Evolutionary conservation across 2,329 filamentous ascomycete genomes (phyloP).

Genomic region (Aciculosporium take): DNA sequence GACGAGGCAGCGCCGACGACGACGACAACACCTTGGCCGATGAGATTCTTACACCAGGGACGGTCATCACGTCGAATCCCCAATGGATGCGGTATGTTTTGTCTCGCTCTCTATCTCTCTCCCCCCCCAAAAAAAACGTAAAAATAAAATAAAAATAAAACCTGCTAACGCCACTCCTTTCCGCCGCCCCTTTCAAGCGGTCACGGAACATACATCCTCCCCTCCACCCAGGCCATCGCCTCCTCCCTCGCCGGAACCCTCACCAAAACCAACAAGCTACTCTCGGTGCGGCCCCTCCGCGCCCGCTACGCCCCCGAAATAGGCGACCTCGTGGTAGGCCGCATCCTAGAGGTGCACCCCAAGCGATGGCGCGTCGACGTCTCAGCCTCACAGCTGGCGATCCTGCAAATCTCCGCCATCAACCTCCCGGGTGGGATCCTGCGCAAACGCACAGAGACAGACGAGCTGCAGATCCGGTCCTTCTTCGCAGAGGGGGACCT

Average conservation of each 20-base stretch:
- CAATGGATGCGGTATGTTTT: constrained; percentile 74
- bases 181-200: constrained; percentile 49
- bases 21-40: constrained; percentile 18
- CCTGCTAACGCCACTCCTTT: too few relatives aligned
- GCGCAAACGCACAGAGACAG: constrained; percentile 80
- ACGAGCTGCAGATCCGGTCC: constrained; percentile 92
- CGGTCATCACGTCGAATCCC: constrained; percentile 76
- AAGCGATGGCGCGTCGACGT: constrained; percentile 93
- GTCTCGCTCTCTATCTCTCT: neutral
- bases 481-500: constrained; percentile 95
- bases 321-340: constrained; percentile 84
- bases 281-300: constrained; percentile 78
- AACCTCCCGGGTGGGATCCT: constrained; percentile 91
- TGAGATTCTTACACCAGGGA: constrained; percentile 74
- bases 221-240: constrained; percentile 53
- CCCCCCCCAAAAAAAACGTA: neutral
- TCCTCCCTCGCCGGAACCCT: constrained; percentile 85
- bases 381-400: constrained; percentile 70
- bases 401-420: constrained; percentile 75
- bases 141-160: neutral
- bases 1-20: constrained; percentile 15
- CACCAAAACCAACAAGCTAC: constrained; percentile 89
- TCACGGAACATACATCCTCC: constrained; percentile 73
- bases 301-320: constrained; percentile 93
- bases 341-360: constrained; percentile 89